Conservation (phyloP, 2,329 filamentous ascomycete species). For the Hypoxylon sp. region DNA sequence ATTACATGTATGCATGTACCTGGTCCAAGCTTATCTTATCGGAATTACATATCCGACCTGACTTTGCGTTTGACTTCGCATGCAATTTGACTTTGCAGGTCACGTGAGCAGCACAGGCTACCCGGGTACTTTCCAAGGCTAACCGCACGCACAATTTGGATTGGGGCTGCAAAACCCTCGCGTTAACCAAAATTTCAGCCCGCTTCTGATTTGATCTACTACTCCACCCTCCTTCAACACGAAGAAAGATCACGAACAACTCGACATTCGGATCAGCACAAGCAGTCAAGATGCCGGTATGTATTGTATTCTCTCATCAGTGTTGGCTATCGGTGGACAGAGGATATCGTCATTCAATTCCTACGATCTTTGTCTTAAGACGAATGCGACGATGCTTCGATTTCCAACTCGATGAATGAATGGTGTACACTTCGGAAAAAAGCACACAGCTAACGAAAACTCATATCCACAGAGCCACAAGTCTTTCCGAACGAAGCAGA, state of each 20-base stretch:
- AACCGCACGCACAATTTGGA: slow-evolving; percentile 48
- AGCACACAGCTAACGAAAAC: slow-evolving; percentile 29
- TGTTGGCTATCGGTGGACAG: background rate
- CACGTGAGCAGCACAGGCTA: slow-evolving; percentile 22
- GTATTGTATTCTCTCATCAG: slow-evolving; percentile 39
- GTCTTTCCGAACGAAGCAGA: slow-evolving; percentile 99
- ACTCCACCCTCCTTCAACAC: slow-evolving; percentile 49
- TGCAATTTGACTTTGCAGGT: background rate
- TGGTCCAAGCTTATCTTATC: slow-evolving; percentile 42
- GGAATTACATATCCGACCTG: background rate
- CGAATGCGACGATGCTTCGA: slow-evolving; percentile 10
- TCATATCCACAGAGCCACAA: slow-evolving; percentile 86
- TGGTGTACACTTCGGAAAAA: slow-evolving; percentile 2
- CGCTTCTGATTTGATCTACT: slow-evolving; percentile 45
- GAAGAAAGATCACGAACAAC: slow-evolving; percentile 51
- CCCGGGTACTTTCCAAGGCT: slow-evolving; percentile 1
- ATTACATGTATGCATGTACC: background rate
- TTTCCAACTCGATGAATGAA: background rate
- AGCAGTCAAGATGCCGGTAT: slow-evolving; percentile 61
- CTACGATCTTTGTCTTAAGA: background rate
- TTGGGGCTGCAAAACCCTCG: slow-evolving; percentile 55
- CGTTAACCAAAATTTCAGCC: slow-evolving; percentile 49
- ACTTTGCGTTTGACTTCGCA: background rate
- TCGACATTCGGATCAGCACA: slow-evolving; percentile 57
- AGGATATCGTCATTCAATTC: background rate